Conservation (phyloP, 306 rosid species). For the Glycyrrhiza uralensis region DNA sequence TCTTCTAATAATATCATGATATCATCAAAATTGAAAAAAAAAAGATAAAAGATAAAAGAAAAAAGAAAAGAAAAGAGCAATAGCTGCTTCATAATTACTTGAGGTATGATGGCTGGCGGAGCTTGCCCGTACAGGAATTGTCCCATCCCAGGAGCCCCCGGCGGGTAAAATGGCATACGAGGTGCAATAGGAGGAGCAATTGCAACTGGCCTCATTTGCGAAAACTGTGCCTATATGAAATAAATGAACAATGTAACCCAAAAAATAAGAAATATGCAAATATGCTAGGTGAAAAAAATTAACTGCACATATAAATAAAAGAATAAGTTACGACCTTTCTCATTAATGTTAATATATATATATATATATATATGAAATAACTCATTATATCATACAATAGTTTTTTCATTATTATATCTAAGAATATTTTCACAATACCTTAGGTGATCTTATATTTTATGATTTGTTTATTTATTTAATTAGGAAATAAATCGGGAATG, state of each 20-base stretch:
- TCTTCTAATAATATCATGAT: background rate
- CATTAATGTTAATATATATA: background rate
- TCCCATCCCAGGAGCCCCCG: slow-evolving; percentile 72
- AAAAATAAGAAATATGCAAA: background rate
- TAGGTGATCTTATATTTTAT: background rate
- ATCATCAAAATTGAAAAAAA: background rate
- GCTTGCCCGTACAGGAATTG: slow-evolving; percentile 75
- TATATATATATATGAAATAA: background rate
- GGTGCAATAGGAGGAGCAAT: slow-evolving; percentile 59
- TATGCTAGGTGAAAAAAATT: background rate
- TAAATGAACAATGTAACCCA: background rate
- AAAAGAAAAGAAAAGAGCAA: background rate
- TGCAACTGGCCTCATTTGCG: slow-evolving; percentile 76
- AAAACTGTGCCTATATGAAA: slow-evolving; percentile 59
- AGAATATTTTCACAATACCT: background rate
- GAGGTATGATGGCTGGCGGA: slow-evolving; percentile 69
- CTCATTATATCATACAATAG: background rate
- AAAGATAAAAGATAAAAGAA: background rate
- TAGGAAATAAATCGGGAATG: background rate
- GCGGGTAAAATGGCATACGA: slow-evolving; percentile 69
- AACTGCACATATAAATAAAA: background rate
- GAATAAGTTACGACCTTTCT: background rate
- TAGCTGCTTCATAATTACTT: slow-evolving; percentile 35
- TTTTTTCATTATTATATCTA: background rate
- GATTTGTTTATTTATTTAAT: background rate